Conservation (phyloP, 2,329 filamentous ascomycete genomes). For the Alternaria gaisen region DNA sequence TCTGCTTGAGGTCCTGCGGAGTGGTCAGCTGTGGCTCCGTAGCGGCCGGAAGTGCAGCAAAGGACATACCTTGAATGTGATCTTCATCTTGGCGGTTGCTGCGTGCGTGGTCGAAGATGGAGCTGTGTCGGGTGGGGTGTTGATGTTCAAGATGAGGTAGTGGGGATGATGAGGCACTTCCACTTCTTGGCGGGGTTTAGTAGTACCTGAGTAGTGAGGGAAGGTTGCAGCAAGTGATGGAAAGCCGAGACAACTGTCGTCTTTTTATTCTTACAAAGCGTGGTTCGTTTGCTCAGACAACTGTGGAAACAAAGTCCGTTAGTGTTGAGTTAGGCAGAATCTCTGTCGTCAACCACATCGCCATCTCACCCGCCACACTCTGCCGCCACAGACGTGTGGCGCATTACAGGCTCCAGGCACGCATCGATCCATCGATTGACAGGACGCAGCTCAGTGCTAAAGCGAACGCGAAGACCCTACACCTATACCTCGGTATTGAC, state of each 20-base stretch:
- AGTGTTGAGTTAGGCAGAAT: conserved; percentile 8
- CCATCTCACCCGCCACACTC: neutral
- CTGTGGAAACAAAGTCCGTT: conserved; percentile 26
- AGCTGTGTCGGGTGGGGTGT: conserved; percentile 38
- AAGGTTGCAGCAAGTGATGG: conserved; percentile 7
- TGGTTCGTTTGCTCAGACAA: conserved; percentile 26
- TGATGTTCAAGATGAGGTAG: conserved; percentile 27
- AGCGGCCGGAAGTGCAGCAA: conserved; percentile 20
- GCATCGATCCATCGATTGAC: neutral
- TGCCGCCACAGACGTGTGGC: conserved; percentile 10
- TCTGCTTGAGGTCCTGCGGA: conserved; percentile 91
- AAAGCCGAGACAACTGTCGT: neutral
- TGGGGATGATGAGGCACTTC: conserved; percentile 19
- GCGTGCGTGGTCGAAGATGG: conserved; percentile 27
- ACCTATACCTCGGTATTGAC: neutral
- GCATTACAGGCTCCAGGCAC: neutral
- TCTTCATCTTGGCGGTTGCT: conserved; percentile 64
- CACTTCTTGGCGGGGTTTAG: conserved; percentile 15
- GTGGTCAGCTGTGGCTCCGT: conserved; percentile 29
- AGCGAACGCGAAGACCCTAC: conserved; percentile 2
- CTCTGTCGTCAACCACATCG: conserved; percentile 6
- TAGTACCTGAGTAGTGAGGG: conserved; percentile 9
- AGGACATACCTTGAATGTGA: conserved; percentile 71
- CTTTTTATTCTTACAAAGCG: neutral
- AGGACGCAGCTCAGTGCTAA: neutral